Base-by-base conservation (phyloP, 2,329 filamentous ascomycete genomes). In the Alternaria sp. region DNA sequence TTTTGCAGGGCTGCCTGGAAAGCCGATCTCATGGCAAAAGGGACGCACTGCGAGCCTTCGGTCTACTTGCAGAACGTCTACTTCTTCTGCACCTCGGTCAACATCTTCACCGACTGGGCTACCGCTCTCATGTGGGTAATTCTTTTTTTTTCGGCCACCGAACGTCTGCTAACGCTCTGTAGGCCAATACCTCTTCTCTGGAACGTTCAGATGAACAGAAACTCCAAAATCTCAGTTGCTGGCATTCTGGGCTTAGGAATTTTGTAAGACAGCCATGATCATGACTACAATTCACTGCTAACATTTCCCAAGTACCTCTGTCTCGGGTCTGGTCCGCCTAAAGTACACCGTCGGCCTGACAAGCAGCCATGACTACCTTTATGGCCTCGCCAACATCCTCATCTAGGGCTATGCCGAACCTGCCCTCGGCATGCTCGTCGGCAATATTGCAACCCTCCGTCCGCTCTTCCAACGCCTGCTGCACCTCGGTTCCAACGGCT, bases 391-490 rank as follows among this genome's bases (percentile, higher is more conserved):
- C 17, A 67, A 77, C 46, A 67, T 78, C 23, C 63, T 77, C 28
- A 72, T 77, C 40, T 78, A 75, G 76, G 74, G 74, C 3, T 77
- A 75, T 48, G 74, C 74, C 6, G 75, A 77, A 36, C 74, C 73
- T n/a, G 74, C 70, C 4, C 69, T 76, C 5, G 75, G 75, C 5
- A 68, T 77, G 58, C 68, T 77, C 13, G 74, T 76, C 5, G 75
- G 72, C 13, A 74, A 70, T 50, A 64, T 77, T 7, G 68, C 70
- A 4, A 77, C 75, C 1, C 66, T 78, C 11, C 70, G 73, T 1
- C 75, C 75, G 1, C 63, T 77, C 8, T 74, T 78, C 54, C 70
- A 70, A 21, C 63, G 61, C 11, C 21, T 67, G 7, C 60, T 70
- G 5, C 56, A 63, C 21, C 66, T 70, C 10, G 66, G 63, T 23